Base-by-base conservation (phyloP, 345 rosid genomes). In the Sisymbrium altissimum region DNA sequence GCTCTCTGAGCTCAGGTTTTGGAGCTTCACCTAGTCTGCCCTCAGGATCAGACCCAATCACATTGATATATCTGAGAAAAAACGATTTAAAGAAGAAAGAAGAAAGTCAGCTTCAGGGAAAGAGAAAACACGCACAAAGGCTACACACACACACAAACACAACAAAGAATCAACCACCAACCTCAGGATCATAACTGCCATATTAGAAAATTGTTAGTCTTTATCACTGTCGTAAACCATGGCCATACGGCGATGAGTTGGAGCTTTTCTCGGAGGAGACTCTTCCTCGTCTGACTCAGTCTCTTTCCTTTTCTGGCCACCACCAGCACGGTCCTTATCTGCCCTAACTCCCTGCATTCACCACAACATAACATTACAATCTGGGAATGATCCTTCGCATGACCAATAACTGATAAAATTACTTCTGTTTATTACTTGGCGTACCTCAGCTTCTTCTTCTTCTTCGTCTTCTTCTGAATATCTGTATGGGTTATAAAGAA, bases 271-370 rank as follows among this genome's bases (percentile, higher is more conserved):
- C 12, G 86, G 97, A 30, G 87, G 89, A 62, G 97, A 90, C 10
- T 92, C 97, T 63, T 95, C 97, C 67, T 95, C 98, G 21, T 95
- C 99, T 0, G 98, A 90, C 83, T 90, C 96, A 3, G 92, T 82
- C 64, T 86, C 98, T 73, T 77, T 80, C 78, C 93, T 86, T 84
- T 88, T 94, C 63, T 71, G 83, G 67, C 75, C 29, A 68, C 86
- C 71, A 41, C 89, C 84, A 41, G 88, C 84, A 54, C 90, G 83
- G 27, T 46, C 81, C n/a, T 85, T 88, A 60, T 61, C 84, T 17
- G 77, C 87, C 81, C 73, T 86, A 41, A 81, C 87, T 78, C 85
- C 93, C 98, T 91, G 75, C 72, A 70, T 56, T 64, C 49, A 54
- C 50, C 71, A 53, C 23, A 23, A 25, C 72, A 49, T 40, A 40